These are phyloP conservation scores for Bipolaris cookei DNA, from an alignment of 2,329 filamentous ascomycete species.

Conservation along the genomic window DNA sequence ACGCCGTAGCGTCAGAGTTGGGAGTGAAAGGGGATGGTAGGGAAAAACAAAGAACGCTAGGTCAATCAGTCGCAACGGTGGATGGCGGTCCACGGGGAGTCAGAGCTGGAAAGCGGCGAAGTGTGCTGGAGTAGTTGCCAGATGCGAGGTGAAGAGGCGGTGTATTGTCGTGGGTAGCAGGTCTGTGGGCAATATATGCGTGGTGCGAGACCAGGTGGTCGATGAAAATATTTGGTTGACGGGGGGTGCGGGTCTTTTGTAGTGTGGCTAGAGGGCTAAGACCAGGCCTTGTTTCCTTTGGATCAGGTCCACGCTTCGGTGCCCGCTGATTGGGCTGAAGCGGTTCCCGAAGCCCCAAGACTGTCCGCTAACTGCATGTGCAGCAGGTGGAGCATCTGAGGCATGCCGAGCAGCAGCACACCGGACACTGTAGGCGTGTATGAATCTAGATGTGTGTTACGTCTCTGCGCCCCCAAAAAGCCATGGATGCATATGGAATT, in stretches of 20 bases:
- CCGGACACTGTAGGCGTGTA: not conserved
- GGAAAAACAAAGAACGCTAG: conserved; percentile 27
- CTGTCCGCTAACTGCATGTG: conserved; percentile 2
- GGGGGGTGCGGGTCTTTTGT: conserved; percentile 21
- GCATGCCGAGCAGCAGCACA: not conserved
- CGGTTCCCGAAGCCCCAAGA: not conserved
- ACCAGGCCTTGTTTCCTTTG: conserved; percentile 17
- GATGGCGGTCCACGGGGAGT: conserved; percentile 24
- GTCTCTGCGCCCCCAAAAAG: not conserved
- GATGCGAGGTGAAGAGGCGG: conserved; percentile 5
- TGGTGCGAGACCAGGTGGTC: conserved; percentile 36
- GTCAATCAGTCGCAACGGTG: conserved; percentile 38
- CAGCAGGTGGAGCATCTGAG: conserved; percentile 8
- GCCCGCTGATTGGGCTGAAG: conserved; percentile 19
- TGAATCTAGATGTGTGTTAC: too few relatives aligned
- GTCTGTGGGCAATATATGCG: conserved; percentile 4
- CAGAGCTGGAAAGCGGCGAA: conserved; percentile 20
- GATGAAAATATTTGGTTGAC: conserved; percentile 26
- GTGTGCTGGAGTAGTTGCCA: conserved; percentile 18
- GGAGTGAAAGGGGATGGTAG: conserved; percentile 22
- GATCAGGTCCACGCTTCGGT: conserved; percentile 3
- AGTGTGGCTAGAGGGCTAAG: conserved; percentile 5
- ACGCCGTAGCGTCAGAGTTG: conserved; percentile 49
- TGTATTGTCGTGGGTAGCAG: not conserved
- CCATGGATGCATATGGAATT: not conserved